Base-by-base conservation (phyloP, 2,329 filamentous ascomycete species). In the Shiraia sp. region DNA sequence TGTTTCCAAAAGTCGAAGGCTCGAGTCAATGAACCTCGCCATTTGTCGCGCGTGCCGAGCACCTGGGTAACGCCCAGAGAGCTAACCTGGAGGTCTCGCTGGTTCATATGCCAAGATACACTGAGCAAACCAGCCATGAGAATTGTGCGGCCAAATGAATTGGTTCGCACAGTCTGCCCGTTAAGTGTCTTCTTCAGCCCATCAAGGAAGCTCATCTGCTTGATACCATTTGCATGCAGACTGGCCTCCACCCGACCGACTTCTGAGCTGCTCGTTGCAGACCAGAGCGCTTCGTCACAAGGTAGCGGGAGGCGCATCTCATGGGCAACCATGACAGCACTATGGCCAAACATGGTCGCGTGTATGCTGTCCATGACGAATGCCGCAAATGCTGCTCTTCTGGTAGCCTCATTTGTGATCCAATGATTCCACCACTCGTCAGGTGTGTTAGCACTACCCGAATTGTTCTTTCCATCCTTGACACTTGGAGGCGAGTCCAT, bases 91-190 rank as follows among this genome's bases (percentile, higher is more conserved):
- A 96, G 79, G 66, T 97, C 93, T 61, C 92, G 82, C 67, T 97
- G 91, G 64, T 95, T 93, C 87, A 97, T 92, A 68, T 97, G 92
- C 89, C 90, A 97, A 62, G 88, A 93, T 22, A 97, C 90, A 54
- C 90, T 96, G 16, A 97, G 76, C 19, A 99, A 74, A 0, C 93
- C 93, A 1, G 92, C 87, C 90, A 97, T 97, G 36, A 99, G 77
- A 31, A 96, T 90, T 2, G 88, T 93, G 27, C 93, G 84, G 1
- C 92, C 93, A 63, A 97, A 99, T 0, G 90, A 86, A 66, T 96
- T 96, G 3, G 93, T 97, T 37, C 86, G 83, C 4, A 97, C 91
- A 42, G 82, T 83, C 49, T 92, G 83, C n/a, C 85, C 85, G 54
- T 89, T 92, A 13, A 99, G 76, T 0, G 90, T 96, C 51, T 86